Evolutionary conservation across 2,329 filamentous ascomycete genomes (phyloP).

Genomic region (Fusarium coicis): DNA sequence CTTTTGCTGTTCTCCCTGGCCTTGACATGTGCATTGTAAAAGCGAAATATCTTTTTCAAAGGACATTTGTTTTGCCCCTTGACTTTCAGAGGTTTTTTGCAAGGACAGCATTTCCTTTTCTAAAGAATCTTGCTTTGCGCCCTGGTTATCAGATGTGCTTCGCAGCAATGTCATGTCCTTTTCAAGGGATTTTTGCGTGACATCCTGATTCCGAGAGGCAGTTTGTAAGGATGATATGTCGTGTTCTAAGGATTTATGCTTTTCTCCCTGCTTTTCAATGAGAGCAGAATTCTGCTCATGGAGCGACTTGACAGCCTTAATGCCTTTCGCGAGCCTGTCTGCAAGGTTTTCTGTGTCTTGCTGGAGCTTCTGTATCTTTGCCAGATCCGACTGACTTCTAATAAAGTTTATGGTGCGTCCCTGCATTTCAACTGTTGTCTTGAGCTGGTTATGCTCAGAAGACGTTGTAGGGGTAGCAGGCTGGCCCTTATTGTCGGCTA

Average conservation of each 20-base stretch:
- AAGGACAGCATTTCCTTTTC: neutral
- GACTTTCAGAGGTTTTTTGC: neutral
- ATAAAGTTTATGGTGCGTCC: constrained; percentile 4
- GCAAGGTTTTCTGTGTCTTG: neutral
- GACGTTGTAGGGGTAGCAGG: neutral
- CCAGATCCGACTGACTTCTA: neutral
- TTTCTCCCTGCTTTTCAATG: constrained; percentile 12
- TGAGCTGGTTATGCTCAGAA: neutral
- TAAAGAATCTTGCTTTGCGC: constrained; percentile 11
- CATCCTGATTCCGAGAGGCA: neutral
- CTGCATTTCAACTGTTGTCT: constrained; percentile 9
- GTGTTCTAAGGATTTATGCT: constrained; percentile 4
- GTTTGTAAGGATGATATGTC: constrained; percentile 2
- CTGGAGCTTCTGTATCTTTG: constrained; percentile 3
- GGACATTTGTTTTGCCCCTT: constrained; percentile 7
- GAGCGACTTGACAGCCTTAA: neutral
- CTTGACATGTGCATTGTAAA: constrained; percentile 1
- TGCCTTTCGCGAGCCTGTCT: constrained; percentile 1
- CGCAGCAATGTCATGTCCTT: constrained; percentile 1
- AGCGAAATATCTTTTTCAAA: constrained; percentile 1
- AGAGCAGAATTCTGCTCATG: neutral
- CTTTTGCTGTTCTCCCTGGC: constrained; percentile 6
- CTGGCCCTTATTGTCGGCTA: neutral
- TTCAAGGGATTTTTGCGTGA: neutral
- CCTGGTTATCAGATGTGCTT: constrained; percentile 1